These are phyloP conservation scores for Kuraishia piskuri DNA, from an alignment of 805 yeast genomes.

Conservation along the genomic window DNA sequence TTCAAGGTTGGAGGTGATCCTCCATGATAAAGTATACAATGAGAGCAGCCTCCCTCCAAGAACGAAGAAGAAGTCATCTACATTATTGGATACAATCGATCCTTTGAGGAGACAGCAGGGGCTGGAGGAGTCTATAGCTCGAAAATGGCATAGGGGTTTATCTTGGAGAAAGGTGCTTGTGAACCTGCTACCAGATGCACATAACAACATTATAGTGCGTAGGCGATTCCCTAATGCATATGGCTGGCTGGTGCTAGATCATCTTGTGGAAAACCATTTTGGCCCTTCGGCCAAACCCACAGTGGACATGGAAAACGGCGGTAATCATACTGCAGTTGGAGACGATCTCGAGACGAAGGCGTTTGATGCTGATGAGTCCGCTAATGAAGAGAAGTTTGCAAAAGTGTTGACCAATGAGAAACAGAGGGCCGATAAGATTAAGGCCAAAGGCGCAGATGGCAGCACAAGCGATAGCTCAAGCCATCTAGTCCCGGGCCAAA, in stretches of 20 bases:
- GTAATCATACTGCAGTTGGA: background rate
- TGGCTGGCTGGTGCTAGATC: constrained; percentile 92
- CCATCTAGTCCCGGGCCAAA: background rate
- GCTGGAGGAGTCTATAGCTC: constrained; percentile 74
- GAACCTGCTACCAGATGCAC: constrained; percentile 85
- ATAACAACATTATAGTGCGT: constrained; percentile 84
- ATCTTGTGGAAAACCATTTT: constrained; percentile 66
- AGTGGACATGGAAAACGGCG: constrained; percentile 2
- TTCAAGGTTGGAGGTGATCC: constrained; percentile 53
- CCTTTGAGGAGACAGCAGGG: constrained; percentile 33
- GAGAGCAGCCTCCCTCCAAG: constrained; percentile 43
- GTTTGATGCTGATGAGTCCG: constrained; percentile 5
- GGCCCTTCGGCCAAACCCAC: background rate
- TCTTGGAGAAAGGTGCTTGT: constrained; percentile 90
- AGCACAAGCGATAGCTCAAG: background rate
- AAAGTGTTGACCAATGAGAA: constrained; percentile 22
- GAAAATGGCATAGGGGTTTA: constrained; percentile 79
- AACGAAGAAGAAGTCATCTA: constrained; percentile 17
- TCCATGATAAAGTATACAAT: constrained; percentile 74
- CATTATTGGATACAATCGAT: constrained; percentile 16
- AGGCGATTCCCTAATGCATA: constrained; percentile 86
- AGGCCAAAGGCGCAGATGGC: background rate
- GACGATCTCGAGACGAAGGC: constrained; percentile 5
- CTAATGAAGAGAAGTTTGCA: constrained; percentile 12
- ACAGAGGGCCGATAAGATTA: constrained; percentile 21